Percentiles rank a stretch among this genome's conserved stretches.
phyloP scores from a whole-genome alignment of 495 filamentous ascomycete genomes.

The Talaromyces liani region DNA sequence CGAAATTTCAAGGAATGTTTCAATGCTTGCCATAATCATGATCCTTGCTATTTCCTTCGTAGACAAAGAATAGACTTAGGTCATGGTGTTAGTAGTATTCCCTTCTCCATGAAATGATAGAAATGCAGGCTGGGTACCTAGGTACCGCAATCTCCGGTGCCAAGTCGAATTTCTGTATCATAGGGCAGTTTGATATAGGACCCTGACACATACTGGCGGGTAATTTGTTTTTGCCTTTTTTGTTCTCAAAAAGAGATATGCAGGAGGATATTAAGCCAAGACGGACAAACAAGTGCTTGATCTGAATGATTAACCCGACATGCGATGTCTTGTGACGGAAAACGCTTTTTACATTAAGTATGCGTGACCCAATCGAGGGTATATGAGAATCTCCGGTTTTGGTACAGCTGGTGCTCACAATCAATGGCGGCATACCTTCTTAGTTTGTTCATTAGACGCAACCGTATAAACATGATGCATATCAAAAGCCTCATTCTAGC shows the following conservation, averaged over 20 bases:
- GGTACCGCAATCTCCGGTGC: neutral
- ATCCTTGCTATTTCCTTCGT: neutral
- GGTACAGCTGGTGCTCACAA: neutral
- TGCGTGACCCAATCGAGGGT: neutral
- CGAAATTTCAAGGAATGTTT: neutral
- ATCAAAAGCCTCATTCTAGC: conserved; percentile 4
- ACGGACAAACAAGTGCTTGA: neutral
- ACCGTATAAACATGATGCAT: conserved; percentile 1
- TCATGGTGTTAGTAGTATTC: neutral
- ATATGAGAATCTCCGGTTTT: neutral
- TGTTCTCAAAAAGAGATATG: neutral
- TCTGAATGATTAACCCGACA: neutral
- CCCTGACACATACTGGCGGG: neutral
- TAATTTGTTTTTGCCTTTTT: neutral
- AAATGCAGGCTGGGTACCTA: neutral
- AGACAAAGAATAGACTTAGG: neutral
- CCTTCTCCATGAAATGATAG: neutral
- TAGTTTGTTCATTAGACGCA: neutral
- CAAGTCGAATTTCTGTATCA: neutral
- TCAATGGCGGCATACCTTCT: neutral
- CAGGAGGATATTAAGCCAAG: conserved; percentile 1
- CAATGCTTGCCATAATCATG: neutral
- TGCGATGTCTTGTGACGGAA: neutral
- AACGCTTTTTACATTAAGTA: neutral
- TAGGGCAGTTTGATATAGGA: neutral